Evolutionary conservation across 305 asterid species (phyloP), one percentile per base, ranked within the genome.

Genomic region (Solanum hybrid): DNA sequence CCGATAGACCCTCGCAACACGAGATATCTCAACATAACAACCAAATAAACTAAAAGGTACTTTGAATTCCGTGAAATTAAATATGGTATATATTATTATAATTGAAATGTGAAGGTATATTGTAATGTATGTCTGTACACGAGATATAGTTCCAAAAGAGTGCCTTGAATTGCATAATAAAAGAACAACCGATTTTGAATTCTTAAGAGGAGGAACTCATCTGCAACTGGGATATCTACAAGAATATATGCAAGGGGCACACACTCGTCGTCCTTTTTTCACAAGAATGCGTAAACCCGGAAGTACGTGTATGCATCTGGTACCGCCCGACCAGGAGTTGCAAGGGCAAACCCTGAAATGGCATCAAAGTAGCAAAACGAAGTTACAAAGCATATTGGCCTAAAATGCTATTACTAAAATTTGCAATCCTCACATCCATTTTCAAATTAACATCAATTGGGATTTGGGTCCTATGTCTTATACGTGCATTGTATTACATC

Each of bases 121-220:
- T 10, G 14, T 84, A 84, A 89, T 79, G 78, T 77, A 87, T 70
- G 89, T 38, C 32, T 73, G 89, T 87, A 87, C 89, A 87, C 27
- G 41, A 38, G 17, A 72, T 37, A 87, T 34, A 70, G 5, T 13
- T 34, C 90, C 72, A 72, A 87, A 87, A 51, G 36, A 78, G 13
- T 76, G 75, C 80, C 77, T 41, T 41, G 45, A 34, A 65, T 70
- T 89, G 79, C 76, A 85, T 15, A 89, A 26, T 38, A 39, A 29
- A 3, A 36, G 81, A 34, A 87, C 73, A 87, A 45, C 87, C 90
- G 91, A 80, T 87, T 91, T 91, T 91, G 92, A 93, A 94, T 92
- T 93, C 95, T 92, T 94, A 93, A 94, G 98, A 92, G 98, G 92
- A 94, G 96, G 95, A 93, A 97, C 99, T 97, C 98, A 96, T 95